These are phyloP conservation scores for Loxodes magnus DNA, from an alignment of 73 alveolate species.

Conservation along the genomic window DNA sequence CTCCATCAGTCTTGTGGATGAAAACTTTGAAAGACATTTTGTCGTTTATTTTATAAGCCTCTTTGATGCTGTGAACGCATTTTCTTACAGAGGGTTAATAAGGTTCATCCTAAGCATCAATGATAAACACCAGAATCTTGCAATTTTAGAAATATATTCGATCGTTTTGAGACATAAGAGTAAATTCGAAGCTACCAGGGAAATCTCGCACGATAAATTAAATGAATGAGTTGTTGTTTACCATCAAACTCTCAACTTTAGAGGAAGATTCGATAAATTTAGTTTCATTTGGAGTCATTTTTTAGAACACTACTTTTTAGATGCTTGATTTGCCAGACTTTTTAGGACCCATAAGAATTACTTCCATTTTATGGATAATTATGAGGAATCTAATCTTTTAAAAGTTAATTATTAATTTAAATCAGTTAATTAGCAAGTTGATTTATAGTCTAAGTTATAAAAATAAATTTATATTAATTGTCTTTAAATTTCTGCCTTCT, in stretches of 20 bases:
- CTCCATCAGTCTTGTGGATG: constrained; percentile 24
- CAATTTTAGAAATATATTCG: constrained; percentile 54
- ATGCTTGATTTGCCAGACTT: constrained; percentile 80
- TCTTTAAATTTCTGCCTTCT: no score
- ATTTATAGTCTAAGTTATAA: no score
- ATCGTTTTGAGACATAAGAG: constrained; percentile 58
- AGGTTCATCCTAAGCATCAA: constrained; percentile 79
- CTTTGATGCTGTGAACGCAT: constrained; percentile 27
- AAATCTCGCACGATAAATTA: constrained; percentile 75
- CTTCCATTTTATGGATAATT: constrained; percentile 11
- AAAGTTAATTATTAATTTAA: no score
- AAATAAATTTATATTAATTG: no score
- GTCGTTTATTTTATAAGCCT: constrained; percentile 6
- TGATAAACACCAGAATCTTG: constrained; percentile 72
- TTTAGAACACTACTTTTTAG: constrained; percentile 78
- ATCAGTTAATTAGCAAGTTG: no score
- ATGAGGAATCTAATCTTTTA: no score
- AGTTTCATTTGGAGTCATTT: constrained; percentile 82
- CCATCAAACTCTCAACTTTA: constrained; percentile 53
- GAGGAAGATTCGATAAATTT: constrained; percentile 73
- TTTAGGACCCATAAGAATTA: constrained; percentile 4
- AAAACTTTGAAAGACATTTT: constrained; percentile 1
- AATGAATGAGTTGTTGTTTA: constrained; percentile 73
- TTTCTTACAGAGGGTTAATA: constrained; percentile 26
- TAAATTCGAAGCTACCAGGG: constrained; percentile 71